Evolutionary conservation across 305 asterid species (phyloP).

Genomic region (Fraxinus sp.): DNA sequence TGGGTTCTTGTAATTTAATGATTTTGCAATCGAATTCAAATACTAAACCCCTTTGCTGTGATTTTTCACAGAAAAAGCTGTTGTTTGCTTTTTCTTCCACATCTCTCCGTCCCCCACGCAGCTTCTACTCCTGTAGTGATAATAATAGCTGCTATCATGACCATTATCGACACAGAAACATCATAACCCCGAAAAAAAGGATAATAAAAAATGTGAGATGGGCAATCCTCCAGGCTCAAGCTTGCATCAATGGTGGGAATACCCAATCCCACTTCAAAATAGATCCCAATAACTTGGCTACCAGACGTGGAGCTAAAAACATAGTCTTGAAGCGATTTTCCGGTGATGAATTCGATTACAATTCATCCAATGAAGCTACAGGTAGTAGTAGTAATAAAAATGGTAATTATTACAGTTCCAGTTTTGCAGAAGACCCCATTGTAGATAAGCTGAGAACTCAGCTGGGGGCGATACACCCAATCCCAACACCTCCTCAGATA

Average conservation of each 20-base stretch:
- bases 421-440: constrained; percentile 59
- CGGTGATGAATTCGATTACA: constrained; percentile 28
- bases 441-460: constrained; percentile 68
- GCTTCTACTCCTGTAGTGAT: constrained; percentile 32
- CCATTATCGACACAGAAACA: constrained; percentile 22
- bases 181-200: neutral
- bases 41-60: constrained; percentile 37
- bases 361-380: constrained; percentile 24
- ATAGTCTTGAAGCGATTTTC: constrained; percentile 53
- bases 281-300: constrained; percentile 19
- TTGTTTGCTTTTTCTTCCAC: constrained; percentile 11
- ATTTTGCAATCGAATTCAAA: constrained; percentile 48
- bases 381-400: constrained; percentile 20
- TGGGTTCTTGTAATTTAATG: constrained; percentile 46
- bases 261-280: constrained; percentile 30
- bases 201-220: constrained; percentile 37
- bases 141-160: constrained; percentile 4
- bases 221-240: constrained; percentile 39
- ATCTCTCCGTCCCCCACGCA: constrained; percentile 13
- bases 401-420: constrained; percentile 40
- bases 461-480: constrained; percentile 66
- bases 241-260: constrained; percentile 45
- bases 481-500: constrained; percentile 72
- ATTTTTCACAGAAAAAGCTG: constrained; percentile 27
- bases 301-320: constrained; percentile 40